Evolutionary conservation across 148 eudicot species (phyloP).

Genomic region (Heliosperma pusillum): DNA sequence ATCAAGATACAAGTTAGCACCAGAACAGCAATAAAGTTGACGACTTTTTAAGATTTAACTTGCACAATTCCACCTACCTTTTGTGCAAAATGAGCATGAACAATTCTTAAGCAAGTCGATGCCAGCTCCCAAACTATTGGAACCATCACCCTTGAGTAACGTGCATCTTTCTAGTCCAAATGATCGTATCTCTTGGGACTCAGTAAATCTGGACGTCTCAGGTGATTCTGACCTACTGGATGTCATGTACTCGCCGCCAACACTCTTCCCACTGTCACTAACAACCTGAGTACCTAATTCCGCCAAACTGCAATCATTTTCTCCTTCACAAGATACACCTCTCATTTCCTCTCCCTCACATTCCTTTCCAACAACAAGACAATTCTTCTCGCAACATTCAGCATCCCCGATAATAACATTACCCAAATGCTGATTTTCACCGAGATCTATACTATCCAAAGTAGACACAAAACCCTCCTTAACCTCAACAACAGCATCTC

Average conservation of each 20-base stretch:
- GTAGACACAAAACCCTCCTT: constrained; percentile 20
- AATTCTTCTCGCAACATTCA: constrained; percentile 17
- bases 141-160: constrained; percentile 36
- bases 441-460: constrained; percentile 20
- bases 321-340: constrained; percentile 22
- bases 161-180: constrained; percentile 49
- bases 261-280: constrained; percentile 29
- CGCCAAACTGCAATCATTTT: constrained; percentile 20
- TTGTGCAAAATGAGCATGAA: constrained; percentile 74
- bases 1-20: background rate
- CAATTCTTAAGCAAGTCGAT: constrained; percentile 50
- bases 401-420: constrained; percentile 20
- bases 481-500: constrained; percentile 18
- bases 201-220: constrained; percentile 36
- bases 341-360: constrained; percentile 27
- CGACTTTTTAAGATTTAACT: background rate
- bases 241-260: constrained; percentile 27
- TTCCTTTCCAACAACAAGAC: constrained; percentile 24
- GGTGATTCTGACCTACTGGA: constrained; percentile 31
- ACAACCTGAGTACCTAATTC: constrained; percentile 25
- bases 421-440: constrained; percentile 3
- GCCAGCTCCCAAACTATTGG: constrained; percentile 26
- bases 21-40: background rate
- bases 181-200: constrained; percentile 37
- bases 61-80: constrained; percentile 40